phyloP scores from a whole-genome alignment of 1,284 basidiomycete species.

The Pseudomicrostroma phylloplanum region DNA sequence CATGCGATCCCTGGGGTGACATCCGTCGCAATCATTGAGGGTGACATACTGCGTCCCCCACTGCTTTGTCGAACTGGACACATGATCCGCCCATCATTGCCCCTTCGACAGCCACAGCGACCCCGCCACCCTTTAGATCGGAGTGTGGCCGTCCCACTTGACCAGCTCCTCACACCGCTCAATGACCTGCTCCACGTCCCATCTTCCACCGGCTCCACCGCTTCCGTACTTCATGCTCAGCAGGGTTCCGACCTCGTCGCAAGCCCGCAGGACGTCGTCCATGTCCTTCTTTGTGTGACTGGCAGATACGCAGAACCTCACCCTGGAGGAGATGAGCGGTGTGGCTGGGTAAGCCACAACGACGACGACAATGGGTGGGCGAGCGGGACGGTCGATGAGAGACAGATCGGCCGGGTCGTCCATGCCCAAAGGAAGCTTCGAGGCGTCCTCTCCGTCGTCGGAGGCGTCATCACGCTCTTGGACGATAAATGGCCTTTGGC shows the following conservation, averaged over 20 bases:
- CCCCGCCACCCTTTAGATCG: conserved; percentile 11
- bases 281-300: conserved; percentile 96
- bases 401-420: conserved; percentile 15
- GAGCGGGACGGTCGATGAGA: conserved; percentile 10
- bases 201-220: conserved; percentile 64
- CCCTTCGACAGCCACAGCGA: too few relatives aligned
- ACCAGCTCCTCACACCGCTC: conserved; percentile 72
- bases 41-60: too few relatives aligned
- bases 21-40: too few relatives aligned
- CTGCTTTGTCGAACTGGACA: too few relatives aligned
- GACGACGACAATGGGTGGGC: conserved; percentile 46
- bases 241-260: conserved; percentile 83
- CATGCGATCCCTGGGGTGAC: too few relatives aligned
- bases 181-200: conserved; percentile 74
- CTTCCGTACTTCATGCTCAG: conserved; percentile 70
- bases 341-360: conserved; percentile 65
- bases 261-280: conserved; percentile 76
- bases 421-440: conserved; percentile 19
- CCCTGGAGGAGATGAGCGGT: conserved; percentile 78
- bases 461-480: conserved; percentile 21
- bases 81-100: too few relatives aligned
- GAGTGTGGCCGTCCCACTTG: conserved; percentile 42
- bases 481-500: conserved; percentile 20
- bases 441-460: conserved; percentile 29
- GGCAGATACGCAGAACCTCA: conserved; percentile 89